Conservation (phyloP, 2,329 filamentous ascomycete species). For the Ramularia collo-cygni region DNA sequence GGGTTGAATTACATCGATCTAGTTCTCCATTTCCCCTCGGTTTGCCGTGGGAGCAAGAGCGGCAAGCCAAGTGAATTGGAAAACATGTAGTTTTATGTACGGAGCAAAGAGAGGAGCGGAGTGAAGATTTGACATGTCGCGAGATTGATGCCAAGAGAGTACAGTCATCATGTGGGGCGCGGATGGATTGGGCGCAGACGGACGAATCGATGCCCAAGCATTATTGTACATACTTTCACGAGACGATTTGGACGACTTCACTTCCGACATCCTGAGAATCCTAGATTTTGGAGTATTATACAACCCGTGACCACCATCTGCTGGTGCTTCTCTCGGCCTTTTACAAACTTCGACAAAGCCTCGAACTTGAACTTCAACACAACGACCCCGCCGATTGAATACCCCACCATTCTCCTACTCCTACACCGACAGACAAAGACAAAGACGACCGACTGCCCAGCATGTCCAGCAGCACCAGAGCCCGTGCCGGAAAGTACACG, state of each 20-base stretch:
- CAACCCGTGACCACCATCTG: no score
- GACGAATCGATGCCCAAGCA: slow-evolving; percentile 3
- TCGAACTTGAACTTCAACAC: slow-evolving; percentile 3
- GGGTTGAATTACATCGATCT: slow-evolving; percentile 42
- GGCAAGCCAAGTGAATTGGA: slow-evolving; percentile 63
- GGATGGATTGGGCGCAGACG: neutral
- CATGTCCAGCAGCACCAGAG: slow-evolving; percentile 52
- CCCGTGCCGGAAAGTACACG: slow-evolving; percentile 87
- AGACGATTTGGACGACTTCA: no score
- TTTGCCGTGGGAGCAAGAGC: slow-evolving; percentile 48
- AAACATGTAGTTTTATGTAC: slow-evolving; percentile 38
- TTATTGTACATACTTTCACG: slow-evolving; percentile 1
- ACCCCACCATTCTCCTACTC: no score
- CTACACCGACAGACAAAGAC: slow-evolving; percentile 7
- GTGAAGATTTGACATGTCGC: slow-evolving; percentile 18
- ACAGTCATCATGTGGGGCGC: slow-evolving; percentile 7
- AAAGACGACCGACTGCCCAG: slow-evolving; percentile 26
- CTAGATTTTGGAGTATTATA: no score
- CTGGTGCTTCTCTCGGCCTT: no score
- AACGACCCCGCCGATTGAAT: neutral
- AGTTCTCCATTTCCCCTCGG: slow-evolving; percentile 65
- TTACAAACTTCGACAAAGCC: no score
- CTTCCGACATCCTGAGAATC: no score
- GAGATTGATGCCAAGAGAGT: slow-evolving; percentile 36
- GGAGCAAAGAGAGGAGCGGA: slow-evolving; percentile 23